These are phyloP conservation scores for Coemansia sp. DNA, from an alignment of 192 early-diverging fungal genomes.

Conservation along the genomic window DNA sequence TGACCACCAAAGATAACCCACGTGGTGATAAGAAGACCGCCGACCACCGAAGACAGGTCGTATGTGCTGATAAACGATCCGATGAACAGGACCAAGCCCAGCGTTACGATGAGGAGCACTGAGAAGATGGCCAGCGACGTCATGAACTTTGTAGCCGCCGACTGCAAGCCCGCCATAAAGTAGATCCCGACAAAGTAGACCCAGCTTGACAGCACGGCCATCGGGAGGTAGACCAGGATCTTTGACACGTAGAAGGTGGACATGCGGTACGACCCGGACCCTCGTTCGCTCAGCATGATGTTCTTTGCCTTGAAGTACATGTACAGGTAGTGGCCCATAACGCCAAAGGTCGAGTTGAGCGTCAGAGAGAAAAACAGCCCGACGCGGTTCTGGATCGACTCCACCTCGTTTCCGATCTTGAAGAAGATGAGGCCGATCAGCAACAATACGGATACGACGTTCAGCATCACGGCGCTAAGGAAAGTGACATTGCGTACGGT, in stretches of 20 bases:
- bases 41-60: slow-evolving; percentile 46
- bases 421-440: slow-evolving; percentile 60
- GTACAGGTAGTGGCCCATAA: slow-evolving; percentile 60
- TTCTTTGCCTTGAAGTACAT: slow-evolving; percentile 55
- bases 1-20: slow-evolving; percentile 56
- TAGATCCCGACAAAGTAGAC: slow-evolving; percentile 51
- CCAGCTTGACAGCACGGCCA: slow-evolving; percentile 51
- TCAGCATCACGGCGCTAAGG: slow-evolving; percentile 52
- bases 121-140: slow-evolving; percentile 44
- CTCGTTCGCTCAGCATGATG: slow-evolving; percentile 66
- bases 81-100: slow-evolving; percentile 44
- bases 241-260: slow-evolving; percentile 65
- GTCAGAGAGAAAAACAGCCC: slow-evolving; percentile 55
- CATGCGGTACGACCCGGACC: slow-evolving; percentile 64
- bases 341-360: slow-evolving; percentile 60
- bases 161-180: slow-evolving; percentile 54
- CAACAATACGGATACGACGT: slow-evolving; percentile 45
- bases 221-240: slow-evolving; percentile 55
- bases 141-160: slow-evolving; percentile 25
- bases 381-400: slow-evolving; percentile 57
- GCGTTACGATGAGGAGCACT: slow-evolving; percentile 42
- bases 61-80: slow-evolving; percentile 48
- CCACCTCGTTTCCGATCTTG: slow-evolving; percentile 50
- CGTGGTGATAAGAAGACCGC: slow-evolving; percentile 39
- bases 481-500: slow-evolving; percentile 46